Conservation (phyloP, 129 eudicot species). For the Artemisia tridentata region DNA sequence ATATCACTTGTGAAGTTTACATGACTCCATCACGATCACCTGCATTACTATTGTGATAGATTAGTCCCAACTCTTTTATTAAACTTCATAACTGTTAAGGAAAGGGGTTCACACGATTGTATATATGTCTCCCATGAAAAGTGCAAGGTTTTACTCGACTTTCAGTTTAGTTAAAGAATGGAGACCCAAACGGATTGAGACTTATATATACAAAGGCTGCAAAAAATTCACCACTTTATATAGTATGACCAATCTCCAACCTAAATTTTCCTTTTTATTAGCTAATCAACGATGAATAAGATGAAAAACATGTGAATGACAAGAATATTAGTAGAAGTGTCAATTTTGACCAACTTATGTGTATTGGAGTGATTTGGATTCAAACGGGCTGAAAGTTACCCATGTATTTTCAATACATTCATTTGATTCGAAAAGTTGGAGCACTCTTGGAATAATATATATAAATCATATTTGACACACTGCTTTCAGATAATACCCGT, state of each 20-base stretch:
- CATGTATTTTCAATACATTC: too few species aligned
- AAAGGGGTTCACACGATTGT: background rate
- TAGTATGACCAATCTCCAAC: background rate
- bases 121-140: background rate
- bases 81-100: background rate
- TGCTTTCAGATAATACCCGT: too few species aligned
- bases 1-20: slow-evolving; percentile 22
- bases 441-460: too few species aligned
- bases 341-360: too few species aligned
- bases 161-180: background rate
- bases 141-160: background rate
- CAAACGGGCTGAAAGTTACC: too few species aligned
- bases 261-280: background rate
- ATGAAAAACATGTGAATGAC: background rate
- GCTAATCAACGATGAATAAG: background rate
- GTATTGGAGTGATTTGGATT: too few species aligned
- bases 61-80: background rate
- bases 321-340: background rate
- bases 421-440: too few species aligned
- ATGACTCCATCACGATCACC: slow-evolving; percentile 41
- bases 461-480: too few species aligned
- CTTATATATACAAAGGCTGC: background rate
- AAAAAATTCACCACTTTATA: background rate
- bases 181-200: background rate
- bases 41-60: slow-evolving; percentile 38